Evolutionary conservation across 352 stramenopile species (phyloP), one percentile per base, ranked within the genome.

Genomic region (Phytopythium delawarense): DNA sequence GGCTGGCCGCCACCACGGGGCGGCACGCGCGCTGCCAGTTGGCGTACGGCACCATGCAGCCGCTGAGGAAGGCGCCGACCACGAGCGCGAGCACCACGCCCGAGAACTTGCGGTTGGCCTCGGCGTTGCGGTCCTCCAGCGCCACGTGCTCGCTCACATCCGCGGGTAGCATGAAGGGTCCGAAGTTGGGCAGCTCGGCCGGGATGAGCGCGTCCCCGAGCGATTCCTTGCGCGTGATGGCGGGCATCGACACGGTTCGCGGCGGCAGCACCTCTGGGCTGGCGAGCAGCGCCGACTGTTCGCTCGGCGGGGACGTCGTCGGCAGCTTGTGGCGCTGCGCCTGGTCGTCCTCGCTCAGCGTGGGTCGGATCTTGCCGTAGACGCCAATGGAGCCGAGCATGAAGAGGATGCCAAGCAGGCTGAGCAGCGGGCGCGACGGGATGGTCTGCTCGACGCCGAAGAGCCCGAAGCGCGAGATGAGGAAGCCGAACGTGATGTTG

Each of bases 401-500:
- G 69, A 87, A 87, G 20, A 74, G 51, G 35, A 94, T 94, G 25
- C 85, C 85, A 21, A 94, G 50, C 13, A 78, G 61, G 65, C 80
- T 91, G 48, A 87, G 62, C 45, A 63, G 65, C 13, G 78, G 82
- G 58, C 74, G 71, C n/a, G 51, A 78, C 11, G 85, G 82, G 49
- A 92, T 75, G 11, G 85, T 94, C 28, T 75, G 68, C 8, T 65
- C 56, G 12, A 94, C 75, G 18, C 85, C 85, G 62, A 94, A 81
- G 13, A 94, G 74, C 6, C 85, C 85, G 7, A 86, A 76, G 12
- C 85, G 75, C 21, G 84, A 91, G 51, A 94, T 81, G 46, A 86
- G 78, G 67, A 92, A 94, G 35, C 83, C 85, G 59, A 92, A 74
- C 20, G 81, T 78, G 67, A 94, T 90, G 68, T 92, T 94, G 50